Conservation (phyloP, 2,329 filamentous ascomycete species). For the Monosporascus sp. region DNA sequence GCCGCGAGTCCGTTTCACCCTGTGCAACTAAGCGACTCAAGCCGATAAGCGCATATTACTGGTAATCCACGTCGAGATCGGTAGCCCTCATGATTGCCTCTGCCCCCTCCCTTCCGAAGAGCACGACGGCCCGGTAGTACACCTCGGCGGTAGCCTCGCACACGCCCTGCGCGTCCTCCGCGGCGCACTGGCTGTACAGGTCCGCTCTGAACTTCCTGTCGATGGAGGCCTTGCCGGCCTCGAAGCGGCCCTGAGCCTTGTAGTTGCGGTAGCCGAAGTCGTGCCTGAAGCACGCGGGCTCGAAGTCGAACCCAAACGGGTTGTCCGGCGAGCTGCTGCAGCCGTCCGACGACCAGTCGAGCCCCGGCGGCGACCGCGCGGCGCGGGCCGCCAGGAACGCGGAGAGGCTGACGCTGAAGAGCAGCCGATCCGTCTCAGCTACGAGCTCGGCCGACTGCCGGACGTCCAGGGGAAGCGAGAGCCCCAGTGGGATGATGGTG, state of each 20-base stretch:
- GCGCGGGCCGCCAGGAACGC: constrained; percentile 37
- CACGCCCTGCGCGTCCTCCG: constrained; percentile 8
- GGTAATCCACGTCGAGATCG: too few species aligned
- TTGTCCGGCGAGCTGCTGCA: constrained; percentile 39
- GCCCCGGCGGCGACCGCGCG: constrained; percentile 29
- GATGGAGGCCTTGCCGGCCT: constrained; percentile 34
- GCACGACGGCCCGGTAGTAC: constrained; percentile 33
- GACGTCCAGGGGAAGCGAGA: background rate
- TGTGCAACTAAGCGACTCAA: too few species aligned
- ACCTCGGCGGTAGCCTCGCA: constrained; percentile 34
- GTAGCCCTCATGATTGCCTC: background rate
- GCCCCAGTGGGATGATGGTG: background rate
- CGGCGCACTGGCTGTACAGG: constrained; percentile 31
- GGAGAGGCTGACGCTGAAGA: constrained; percentile 38
- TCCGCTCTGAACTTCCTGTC: constrained; percentile 45
- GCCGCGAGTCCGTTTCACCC: too few species aligned
- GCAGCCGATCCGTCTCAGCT: constrained; percentile 36
- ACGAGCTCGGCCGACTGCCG: constrained; percentile 12
- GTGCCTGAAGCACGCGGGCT: constrained; percentile 44
- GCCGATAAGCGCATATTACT: too few species aligned
- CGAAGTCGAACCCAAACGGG: constrained; percentile 38
- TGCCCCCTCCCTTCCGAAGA: constrained; percentile 22
- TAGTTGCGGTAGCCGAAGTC: constrained; percentile 54
- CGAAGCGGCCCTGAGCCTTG: constrained; percentile 41
- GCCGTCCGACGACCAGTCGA: constrained; percentile 37